Percentiles rank a stretch among this genome's conserved stretches.
phyloP scores from a whole-genome alignment of 306 rosid species.

The Crotalaria pallida region DNA sequence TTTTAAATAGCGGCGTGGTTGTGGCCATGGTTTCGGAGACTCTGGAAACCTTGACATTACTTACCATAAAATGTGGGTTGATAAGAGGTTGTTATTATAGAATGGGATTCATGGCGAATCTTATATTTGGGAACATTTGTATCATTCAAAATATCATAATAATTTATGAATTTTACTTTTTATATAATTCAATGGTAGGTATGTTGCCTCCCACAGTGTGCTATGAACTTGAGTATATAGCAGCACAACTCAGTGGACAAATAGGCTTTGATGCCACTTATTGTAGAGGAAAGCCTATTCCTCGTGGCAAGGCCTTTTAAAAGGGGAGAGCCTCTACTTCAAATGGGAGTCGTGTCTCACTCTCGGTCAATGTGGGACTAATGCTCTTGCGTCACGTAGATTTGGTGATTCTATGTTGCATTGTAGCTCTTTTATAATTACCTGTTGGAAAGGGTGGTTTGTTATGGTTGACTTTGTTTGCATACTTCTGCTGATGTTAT shows the following conservation, averaged over 20 bases:
- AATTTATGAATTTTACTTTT: background rate
- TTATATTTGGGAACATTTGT: background rate
- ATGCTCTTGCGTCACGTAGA: background rate
- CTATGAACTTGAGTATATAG: background rate
- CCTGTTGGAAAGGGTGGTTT: background rate
- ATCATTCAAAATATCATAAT: background rate
- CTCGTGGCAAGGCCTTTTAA: background rate
- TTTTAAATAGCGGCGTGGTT: no score
- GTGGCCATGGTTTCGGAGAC: no score
- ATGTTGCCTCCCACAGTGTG: background rate
- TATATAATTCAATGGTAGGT: background rate
- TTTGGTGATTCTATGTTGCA: background rate
- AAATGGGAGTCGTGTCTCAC: background rate
- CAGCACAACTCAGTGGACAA: background rate
- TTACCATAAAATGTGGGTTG: no score
- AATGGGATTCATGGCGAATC: no score
- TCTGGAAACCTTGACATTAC: no score
- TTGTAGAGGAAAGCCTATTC: background rate
- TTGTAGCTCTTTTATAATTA: background rate
- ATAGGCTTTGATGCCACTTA: background rate
- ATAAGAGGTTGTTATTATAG: no score
- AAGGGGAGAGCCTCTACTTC: background rate
- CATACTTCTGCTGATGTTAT: background rate
- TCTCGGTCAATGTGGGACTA: background rate
- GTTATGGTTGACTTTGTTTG: background rate